Base-by-base conservation (phyloP, 352 stramenopile genomes). In the Phytophthora lateralis region DNA sequence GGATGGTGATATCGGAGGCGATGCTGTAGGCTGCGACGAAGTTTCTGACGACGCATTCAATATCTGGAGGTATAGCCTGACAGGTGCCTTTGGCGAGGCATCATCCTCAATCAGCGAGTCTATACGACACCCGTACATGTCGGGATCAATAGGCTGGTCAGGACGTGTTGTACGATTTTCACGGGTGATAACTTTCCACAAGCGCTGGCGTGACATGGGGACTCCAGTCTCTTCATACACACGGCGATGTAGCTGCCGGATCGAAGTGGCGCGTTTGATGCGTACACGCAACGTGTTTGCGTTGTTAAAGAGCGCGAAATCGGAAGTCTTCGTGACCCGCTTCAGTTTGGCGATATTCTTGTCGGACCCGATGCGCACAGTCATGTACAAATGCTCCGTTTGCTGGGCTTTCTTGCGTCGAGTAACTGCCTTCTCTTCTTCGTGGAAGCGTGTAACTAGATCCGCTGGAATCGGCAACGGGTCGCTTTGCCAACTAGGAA, bases 111-210 rank as follows among this genome's bases (percentile, higher is more conserved):
- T 89, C 10, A 93, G 55, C 1, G 65, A 68, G 12, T 92, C 83
- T 1, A 89, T 70, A 15, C 74, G 74, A 27, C 45, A 75, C 18
- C 66, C 69, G 6, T 90, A 70, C 12, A 66, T 34, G 17, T 88
- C 71, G 1, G 61, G 64, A 18, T 69, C 62, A 9, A 96, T 49
- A 0, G 82, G 68, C 30, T 74, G 71, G 52, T 96, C 88, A 0
- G 88, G 88, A 17, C 88, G 84, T 46, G 84, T 74, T 2, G 85
- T 96, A 7, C 85, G 76, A 58, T 96, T 96, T 62, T 95, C 84
- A 18, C 88, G 80, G 8, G 80, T 91, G 48, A 94, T 93, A 24
- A 95, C 76, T 67, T 88, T 94, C 88, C 88, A 96, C 10, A 96
- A 55, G 15, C 88, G 79, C 34, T 93, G 84, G 7, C 73, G 77